A percentile compares a stretch with the other conserved stretches of the same genome.
These are phyloP conservation scores for Spathaspora boniae DNA, from an alignment of 805 yeast genomes.

Conservation along the genomic window DNA sequence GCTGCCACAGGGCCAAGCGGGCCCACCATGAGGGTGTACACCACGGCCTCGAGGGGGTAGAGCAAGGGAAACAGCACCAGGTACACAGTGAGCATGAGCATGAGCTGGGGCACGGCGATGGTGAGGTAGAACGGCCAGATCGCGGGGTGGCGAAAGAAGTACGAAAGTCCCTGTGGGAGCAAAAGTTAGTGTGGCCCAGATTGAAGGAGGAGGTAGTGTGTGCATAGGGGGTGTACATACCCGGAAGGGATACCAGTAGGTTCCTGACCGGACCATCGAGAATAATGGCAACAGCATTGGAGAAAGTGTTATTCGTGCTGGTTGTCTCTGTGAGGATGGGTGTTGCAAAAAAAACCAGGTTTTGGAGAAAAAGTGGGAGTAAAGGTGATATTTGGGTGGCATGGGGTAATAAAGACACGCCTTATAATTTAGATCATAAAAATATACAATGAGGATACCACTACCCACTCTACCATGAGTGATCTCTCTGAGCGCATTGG, in stretches of 20 bases:
- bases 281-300: slow-evolving; percentile 4
- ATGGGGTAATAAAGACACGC: no score
- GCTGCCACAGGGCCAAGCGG: slow-evolving; percentile 50
- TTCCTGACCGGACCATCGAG: slow-evolving; percentile 14
- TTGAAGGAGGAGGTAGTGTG: neutral
- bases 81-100: slow-evolving; percentile 35
- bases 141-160: slow-evolving; percentile 37
- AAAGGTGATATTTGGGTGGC: no score
- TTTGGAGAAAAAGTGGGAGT: no score
- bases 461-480: no score
- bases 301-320: no score
- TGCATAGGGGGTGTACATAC: slow-evolving; percentile 14
- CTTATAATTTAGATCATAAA: no score
- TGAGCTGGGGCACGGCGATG: slow-evolving; percentile 43
- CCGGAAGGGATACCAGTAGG: slow-evolving; percentile 20
- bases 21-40: slow-evolving; percentile 43
- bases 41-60: slow-evolving; percentile 44
- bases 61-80: slow-evolving; percentile 31
- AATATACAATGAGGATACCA: no score
- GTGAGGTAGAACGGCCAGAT: slow-evolving; percentile 47
- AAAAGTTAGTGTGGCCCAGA: slow-evolving; percentile 8
- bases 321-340: no score
- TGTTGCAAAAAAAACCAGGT: slow-evolving; percentile 1
- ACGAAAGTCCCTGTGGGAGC: slow-evolving; percentile 33
- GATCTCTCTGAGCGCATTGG: neutral